These are phyloP conservation scores for Gossypium herbaceum DNA, from an alignment of 345 rosid genomes.

Conservation along the genomic window DNA sequence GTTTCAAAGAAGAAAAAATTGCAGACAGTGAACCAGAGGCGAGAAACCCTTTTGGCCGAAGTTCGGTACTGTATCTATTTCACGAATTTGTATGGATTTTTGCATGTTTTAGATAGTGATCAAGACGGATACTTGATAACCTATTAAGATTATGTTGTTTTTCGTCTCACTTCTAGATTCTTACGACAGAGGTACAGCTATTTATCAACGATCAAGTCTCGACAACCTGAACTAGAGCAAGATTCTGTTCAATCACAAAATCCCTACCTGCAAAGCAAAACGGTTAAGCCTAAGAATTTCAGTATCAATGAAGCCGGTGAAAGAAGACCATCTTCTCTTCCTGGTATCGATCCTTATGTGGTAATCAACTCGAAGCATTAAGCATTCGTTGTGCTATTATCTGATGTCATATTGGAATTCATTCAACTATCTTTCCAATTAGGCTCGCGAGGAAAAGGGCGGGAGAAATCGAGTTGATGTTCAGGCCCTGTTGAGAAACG, in stretches of 20 bases:
- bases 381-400: background rate
- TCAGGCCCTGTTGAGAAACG: slow-evolving; percentile 11
- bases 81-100: background rate
- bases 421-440: background rate
- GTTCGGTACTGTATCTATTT: slow-evolving; percentile 29
- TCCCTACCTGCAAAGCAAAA: background rate
- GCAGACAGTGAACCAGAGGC: slow-evolving; percentile 30
- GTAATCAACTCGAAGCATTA: slow-evolving; percentile 15
- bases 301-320: background rate
- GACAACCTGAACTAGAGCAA: slow-evolving; percentile 13
- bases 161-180: slow-evolving; percentile 18
- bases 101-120: background rate
- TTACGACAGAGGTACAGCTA: slow-evolving; percentile 21
- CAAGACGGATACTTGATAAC: background rate
- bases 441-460: slow-evolving; percentile 13
- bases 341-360: slow-evolving; percentile 2
- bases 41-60: slow-evolving; percentile 39
- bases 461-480: slow-evolving; percentile 4
- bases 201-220: slow-evolving; percentile 18
- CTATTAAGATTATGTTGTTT: background rate
- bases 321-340: slow-evolving; percentile 3
- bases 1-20: slow-evolving; percentile 38
- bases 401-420: background rate
- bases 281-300: background rate
- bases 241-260: slow-evolving; percentile 5